Percentiles rank a stretch among this genome's conserved stretches.
Evolutionary conservation across 2,329 filamentous ascomycete genomes (phyloP).

Genomic region (Talaromyces sp.): DNA sequence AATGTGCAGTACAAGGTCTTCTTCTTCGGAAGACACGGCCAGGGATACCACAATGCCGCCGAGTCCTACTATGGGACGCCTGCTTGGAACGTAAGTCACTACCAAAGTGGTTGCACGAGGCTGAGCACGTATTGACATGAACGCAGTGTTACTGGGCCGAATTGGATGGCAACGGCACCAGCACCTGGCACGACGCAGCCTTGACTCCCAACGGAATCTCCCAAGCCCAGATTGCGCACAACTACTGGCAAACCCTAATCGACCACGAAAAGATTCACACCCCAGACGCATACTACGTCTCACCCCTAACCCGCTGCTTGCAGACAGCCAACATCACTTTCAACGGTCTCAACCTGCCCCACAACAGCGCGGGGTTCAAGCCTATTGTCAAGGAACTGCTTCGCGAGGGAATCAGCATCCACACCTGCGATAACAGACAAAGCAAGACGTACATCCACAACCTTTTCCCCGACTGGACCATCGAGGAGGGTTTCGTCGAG

Average conservation of each 20-base stretch:
- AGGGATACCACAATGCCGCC: conserved; percentile 61
- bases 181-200: conserved; percentile 58
- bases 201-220: conserved; percentile 52
- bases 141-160: conserved; percentile 57
- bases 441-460: conserved; percentile 48
- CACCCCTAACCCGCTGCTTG: conserved; percentile 57
- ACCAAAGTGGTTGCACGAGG: not conserved
- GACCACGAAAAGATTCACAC: conserved; percentile 49
- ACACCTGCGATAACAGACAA: conserved; percentile 60
- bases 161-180: conserved; percentile 55
- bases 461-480: conserved; percentile 49
- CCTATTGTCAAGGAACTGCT: conserved; percentile 58
- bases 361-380: conserved; percentile 42
- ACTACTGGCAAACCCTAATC: conserved; percentile 54
- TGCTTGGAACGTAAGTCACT: conserved; percentile 57
- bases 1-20: conserved; percentile 56
- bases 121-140: not conserved
- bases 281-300: conserved; percentile 56
- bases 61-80: conserved; percentile 58
- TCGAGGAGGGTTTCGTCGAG: conserved; percentile 56
- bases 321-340: conserved; percentile 58
- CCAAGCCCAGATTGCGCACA: conserved; percentile 48
- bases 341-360: conserved; percentile 45
- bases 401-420: conserved; percentile 58
- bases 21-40: conserved; percentile 60